Conservation (phyloP, 2,329 filamentous ascomycete species). For the Alternaria panax region DNA sequence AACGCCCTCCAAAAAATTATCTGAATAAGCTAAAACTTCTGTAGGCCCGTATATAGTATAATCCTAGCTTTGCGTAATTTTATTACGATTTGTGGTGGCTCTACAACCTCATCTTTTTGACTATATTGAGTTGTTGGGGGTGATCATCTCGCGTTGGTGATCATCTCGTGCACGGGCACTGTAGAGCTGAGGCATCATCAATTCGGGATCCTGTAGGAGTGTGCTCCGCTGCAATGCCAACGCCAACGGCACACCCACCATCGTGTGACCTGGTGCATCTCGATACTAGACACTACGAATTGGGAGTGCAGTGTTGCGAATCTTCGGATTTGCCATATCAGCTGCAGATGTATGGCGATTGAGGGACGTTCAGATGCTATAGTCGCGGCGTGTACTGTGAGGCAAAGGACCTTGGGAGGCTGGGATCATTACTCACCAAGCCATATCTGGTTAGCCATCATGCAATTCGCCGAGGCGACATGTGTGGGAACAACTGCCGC, state of each 20-base stretch:
- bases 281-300: accelerated
- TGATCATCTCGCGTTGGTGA: too few relatives aligned
- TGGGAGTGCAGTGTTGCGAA: background rate
- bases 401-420: background rate
- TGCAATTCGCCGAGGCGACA: constrained; percentile 13
- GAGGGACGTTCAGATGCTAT: background rate
- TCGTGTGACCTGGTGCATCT: background rate
- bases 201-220: background rate
- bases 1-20: too few relatives aligned
- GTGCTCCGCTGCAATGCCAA: background rate
- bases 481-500: constrained; percentile 7
- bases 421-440: background rate
- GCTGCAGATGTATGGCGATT: background rate
- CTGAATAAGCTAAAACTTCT: too few relatives aligned
- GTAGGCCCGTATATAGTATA: too few relatives aligned
- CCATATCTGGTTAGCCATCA: background rate
- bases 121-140: too few relatives aligned
- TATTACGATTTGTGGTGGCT: too few relatives aligned
- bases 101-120: too few relatives aligned
- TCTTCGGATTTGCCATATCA: background rate
- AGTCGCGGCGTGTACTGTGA: background rate
- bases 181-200: background rate
- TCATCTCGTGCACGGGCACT: too few relatives aligned
- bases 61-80: too few relatives aligned
- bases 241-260: background rate